Conservation (phyloP, 1,284 basidiomycete species). For the Malassezia pachydermatis region DNA sequence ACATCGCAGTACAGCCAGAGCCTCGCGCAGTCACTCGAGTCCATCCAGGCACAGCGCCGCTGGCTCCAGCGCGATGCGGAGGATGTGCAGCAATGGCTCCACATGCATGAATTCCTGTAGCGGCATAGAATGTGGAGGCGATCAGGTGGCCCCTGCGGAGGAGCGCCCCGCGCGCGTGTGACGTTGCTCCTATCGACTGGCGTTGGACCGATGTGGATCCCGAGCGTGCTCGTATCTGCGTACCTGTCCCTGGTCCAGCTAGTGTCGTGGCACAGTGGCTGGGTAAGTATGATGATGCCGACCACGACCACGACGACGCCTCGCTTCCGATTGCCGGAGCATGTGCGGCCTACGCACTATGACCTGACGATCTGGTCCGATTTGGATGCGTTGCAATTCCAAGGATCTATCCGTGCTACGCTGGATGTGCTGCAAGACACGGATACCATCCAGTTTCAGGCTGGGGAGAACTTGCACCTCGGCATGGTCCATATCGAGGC, state of each 20-base stretch:
- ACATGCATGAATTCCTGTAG: constrained; percentile 42
- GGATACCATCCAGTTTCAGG: constrained; percentile 28
- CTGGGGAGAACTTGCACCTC: constrained; percentile 58
- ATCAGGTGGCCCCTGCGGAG: not conserved
- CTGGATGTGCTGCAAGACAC: constrained; percentile 62
- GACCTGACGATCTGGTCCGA: constrained; percentile 67
- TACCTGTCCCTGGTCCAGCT: too few relatives aligned
- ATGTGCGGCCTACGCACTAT: constrained; percentile 69
- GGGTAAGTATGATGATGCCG: not conserved
- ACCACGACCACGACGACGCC: not conserved
- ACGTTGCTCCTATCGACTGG: too few relatives aligned
- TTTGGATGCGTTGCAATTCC: constrained; percentile 61
- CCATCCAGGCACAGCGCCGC: constrained; percentile 55
- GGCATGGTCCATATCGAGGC: constrained; percentile 59
- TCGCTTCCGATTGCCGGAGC: constrained; percentile 63
- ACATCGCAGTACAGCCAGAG: constrained; percentile 53
- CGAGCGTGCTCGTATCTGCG: too few relatives aligned
- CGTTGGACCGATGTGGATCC: too few relatives aligned
- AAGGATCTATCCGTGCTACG: constrained; percentile 67
- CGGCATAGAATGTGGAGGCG: not conserved
- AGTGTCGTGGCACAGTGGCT: not conserved
- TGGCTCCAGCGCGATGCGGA: constrained; percentile 57
- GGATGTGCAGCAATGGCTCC: constrained; percentile 57
- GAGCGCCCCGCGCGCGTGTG: too few relatives aligned
- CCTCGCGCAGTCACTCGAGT: constrained; percentile 61